Evolutionary conservation across 345 rosid species (phyloP).

Genomic region (Cardamine occulta): DNA sequence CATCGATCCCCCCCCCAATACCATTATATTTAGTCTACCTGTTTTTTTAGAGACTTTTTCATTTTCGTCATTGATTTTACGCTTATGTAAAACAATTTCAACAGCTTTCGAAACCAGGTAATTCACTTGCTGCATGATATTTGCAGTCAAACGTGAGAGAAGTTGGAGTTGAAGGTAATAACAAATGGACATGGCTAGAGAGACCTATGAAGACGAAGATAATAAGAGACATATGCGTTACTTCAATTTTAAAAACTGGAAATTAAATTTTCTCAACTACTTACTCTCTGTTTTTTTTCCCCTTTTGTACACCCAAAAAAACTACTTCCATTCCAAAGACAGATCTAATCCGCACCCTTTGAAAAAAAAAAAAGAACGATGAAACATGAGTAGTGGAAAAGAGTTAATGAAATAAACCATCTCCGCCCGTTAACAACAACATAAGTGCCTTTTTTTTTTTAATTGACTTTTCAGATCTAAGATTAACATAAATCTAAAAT

Average conservation of each 20-base stretch:
- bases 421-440: constrained; percentile 31
- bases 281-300: not conserved
- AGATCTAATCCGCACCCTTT: constrained; percentile 27
- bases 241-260: constrained; percentile 1
- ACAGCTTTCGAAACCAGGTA: no score
- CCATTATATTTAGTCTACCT: no score
- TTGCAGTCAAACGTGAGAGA: no score
- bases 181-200: no score
- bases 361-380: not conserved
- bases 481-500: constrained; percentile 31
- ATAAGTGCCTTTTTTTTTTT: not conserved
- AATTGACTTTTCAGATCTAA: constrained; percentile 28
- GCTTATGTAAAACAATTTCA: no score
- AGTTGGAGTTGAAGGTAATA: no score
- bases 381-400: constrained; percentile 26
- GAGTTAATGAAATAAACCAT: constrained; percentile 31
- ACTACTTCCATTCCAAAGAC: constrained; percentile 7
- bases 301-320: not conserved
- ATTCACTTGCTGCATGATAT: no score
- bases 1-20: no score
- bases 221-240: constrained; percentile 32
- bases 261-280: constrained; percentile 38
- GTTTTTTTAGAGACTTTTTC: no score
- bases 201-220: constrained; percentile 19
- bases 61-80: no score